Percentiles rank a stretch among this genome's conserved stretches.
Conservation (phyloP, 2,329 filamentous ascomycete genomes). For the Penicillium griseofulvum region DNA sequence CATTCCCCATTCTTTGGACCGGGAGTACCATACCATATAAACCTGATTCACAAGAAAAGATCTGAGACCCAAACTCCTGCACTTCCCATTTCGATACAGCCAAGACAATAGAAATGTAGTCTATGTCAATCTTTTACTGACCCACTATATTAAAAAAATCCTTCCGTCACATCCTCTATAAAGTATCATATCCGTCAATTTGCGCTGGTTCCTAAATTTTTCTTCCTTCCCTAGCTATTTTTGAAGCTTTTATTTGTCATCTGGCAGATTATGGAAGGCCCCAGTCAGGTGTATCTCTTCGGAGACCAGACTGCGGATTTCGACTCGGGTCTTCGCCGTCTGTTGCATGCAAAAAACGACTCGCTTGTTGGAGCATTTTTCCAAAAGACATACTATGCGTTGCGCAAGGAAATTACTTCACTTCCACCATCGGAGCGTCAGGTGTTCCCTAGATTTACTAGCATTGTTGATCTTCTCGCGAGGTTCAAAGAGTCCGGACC, state of each 20-base stretch:
- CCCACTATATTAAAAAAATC: conserved; percentile 7
- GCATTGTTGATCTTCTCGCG: conserved; percentile 38
- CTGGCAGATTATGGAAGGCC: conserved; percentile 29
- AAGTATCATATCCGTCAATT: conserved; percentile 15
- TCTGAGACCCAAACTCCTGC: conserved; percentile 5
- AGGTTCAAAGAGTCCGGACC: conserved; percentile 32
- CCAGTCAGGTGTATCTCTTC: conserved; percentile 44
- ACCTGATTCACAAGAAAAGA: conserved; percentile 1
- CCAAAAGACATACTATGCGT: conserved; percentile 42
- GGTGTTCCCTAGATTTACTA: conserved; percentile 41
- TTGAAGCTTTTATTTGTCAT: conserved; percentile 5
- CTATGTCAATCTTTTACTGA: not conserved
- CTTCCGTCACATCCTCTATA: conserved; percentile 14
- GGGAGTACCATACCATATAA: not conserved
- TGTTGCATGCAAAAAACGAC: conserved; percentile 44
- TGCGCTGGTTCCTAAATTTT: not conserved
- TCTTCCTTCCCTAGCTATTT: conserved; percentile 10
- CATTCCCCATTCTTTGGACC: not conserved
- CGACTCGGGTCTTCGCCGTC: conserved; percentile 41
- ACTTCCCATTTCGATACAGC: not conserved
- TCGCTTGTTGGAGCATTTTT: conserved; percentile 44
- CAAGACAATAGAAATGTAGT: conserved; percentile 4
- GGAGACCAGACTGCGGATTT: conserved; percentile 48
- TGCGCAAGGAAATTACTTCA: conserved; percentile 41
- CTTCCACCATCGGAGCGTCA: conserved; percentile 36